Evolutionary conservation across 306 rosid genomes (phyloP), one percentile per base, ranked within the genome.

Genomic region (Rosa chinensis): DNA sequence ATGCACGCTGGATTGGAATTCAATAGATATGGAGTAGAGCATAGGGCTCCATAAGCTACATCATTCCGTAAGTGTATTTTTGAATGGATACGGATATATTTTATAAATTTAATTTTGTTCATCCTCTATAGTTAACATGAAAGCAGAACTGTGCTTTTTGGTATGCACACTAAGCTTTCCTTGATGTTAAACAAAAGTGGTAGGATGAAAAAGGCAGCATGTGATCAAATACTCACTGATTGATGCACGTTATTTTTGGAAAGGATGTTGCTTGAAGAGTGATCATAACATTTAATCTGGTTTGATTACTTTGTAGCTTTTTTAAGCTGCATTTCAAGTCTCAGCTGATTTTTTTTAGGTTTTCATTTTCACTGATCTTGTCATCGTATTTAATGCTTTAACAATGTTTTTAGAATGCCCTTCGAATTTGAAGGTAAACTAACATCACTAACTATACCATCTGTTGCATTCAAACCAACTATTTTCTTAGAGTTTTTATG

Each of bases 1-100:
- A 87, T 80, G 97, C 93, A 12, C 85, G 97, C 56, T 89, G 96
- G 97, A 85, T 84, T 47, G 98, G 94, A 72, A 87, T 94, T 68
- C 98, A 92, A 79, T 92, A 85, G 82, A 72, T 70, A 80, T 67
- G 90, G 86, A 84, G 5, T 90, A 88, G 74, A 66, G 61, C 75
- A 62, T 55, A 1, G 52, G 25, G 32, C 48, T 42, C 18, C 55
- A 72, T 47, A 32, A 49, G 40, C 62, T 21, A 9, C 40, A 40
- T 40, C 20, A 18, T 75, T 72, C 25, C 50, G 56, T 23, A 58
- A 68, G 68, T 50, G 14, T 1, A 35, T 17, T 20, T 67, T 64
- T n/a, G 3, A n/a, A 18, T 63, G 44, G 49, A 53, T 63, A 2
- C 39, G 4, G 13, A 23, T 50, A 40, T 25, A 23, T 2, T 58